A percentile compares a stretch with the other conserved stretches of the same genome.
phyloP scores from a whole-genome alignment of 305 asterid genomes.

The Salvia sclarea region DNA sequence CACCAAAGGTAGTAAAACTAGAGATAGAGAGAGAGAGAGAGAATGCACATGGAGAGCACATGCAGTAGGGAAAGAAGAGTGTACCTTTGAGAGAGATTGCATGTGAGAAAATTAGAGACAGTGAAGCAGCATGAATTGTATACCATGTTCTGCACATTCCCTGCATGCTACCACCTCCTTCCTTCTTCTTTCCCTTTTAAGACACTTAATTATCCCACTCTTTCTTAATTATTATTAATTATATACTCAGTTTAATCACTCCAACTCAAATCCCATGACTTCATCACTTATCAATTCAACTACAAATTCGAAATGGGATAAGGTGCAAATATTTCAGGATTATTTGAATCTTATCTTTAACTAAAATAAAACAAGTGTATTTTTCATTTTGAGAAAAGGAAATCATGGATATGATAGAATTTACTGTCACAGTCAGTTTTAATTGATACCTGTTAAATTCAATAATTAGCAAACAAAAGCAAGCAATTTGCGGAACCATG shows the following conservation, averaged over 20 bases:
- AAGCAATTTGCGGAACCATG: background rate
- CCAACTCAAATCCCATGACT: background rate
- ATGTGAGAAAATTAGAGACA: constrained; percentile 78
- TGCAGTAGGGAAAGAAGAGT: constrained; percentile 41
- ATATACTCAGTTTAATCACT: background rate
- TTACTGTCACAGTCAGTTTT: too few species aligned
- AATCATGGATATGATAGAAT: too few species aligned
- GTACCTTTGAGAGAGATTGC: constrained; percentile 41
- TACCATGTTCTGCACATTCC: constrained; percentile 98
- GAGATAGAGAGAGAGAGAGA: constrained; percentile 27
- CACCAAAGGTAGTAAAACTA: constrained; percentile 37
- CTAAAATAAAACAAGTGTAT: too few species aligned
- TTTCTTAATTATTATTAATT: background rate
- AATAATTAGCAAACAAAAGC: background rate
- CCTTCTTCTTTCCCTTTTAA: constrained; percentile 24
- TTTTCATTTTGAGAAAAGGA: too few species aligned
- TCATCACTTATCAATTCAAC: background rate
- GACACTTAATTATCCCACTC: constrained; percentile 12
- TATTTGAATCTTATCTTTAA: too few species aligned
- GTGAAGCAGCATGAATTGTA: constrained; percentile 87
- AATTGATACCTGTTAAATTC: too few species aligned
- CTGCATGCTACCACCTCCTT: constrained; percentile 54
- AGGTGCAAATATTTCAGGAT: too few species aligned
- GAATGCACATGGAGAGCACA: constrained; percentile 69
- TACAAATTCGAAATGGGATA: too few species aligned